phyloP scores from a whole-genome alignment of 2,329 filamentous ascomycete genomes.

The Botryosphaeria dothidea region DNA sequence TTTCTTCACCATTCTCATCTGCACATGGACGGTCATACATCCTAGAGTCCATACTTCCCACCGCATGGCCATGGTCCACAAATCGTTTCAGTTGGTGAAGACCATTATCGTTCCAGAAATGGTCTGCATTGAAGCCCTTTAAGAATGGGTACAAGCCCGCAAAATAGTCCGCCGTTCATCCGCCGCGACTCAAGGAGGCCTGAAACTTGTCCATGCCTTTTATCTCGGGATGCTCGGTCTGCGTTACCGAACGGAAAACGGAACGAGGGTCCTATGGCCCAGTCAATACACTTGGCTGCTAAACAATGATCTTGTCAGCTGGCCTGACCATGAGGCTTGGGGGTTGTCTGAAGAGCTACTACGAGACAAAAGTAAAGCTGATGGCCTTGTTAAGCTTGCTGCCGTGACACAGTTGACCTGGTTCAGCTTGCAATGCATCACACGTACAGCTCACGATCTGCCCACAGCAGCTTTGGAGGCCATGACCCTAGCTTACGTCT shows the following conservation, averaged over 20 bases:
- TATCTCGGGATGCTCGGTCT: conserved; percentile 13
- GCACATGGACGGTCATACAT: conserved; percentile 33
- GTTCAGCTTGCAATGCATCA: conserved; percentile 7
- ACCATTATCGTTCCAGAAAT: background rate
- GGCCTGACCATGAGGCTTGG: background rate
- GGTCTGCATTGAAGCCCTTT: background rate
- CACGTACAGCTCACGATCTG: background rate
- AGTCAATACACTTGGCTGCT: conserved; percentile 4
- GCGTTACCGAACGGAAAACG: background rate
- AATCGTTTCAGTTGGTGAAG: background rate
- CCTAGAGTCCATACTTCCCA: background rate
- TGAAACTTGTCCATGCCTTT: background rate
- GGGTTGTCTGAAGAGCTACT: conserved; percentile 2
- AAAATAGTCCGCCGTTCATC: background rate
- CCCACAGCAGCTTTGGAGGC: background rate
- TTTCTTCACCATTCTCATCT: conserved; percentile 37
- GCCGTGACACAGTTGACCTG: background rate
- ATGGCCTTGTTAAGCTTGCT: background rate
- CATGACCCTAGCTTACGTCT: conserved; percentile 9
- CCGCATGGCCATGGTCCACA: background rate
- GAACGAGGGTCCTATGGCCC: background rate
- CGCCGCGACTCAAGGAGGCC: background rate
- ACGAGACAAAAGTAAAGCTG: background rate
- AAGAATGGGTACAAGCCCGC: background rate
- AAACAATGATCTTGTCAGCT: background rate